Evolutionary conservation across 225 moss, liverwort and hornwort species (phyloP).

Genomic region (Anthoceros angustus): DNA sequence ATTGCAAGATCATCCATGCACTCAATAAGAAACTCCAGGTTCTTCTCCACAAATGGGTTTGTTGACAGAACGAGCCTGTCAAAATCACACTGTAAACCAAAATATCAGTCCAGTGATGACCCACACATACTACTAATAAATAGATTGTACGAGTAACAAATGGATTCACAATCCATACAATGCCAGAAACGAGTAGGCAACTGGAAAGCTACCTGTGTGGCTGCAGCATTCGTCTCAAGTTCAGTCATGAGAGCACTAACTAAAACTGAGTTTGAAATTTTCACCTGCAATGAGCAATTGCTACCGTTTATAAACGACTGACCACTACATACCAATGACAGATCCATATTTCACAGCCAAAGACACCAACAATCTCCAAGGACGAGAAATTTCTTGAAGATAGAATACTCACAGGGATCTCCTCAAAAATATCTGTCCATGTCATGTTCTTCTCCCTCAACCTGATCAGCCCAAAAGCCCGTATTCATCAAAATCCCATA

Average conservation of each 20-base stretch:
- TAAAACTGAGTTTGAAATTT: constrained; percentile 90
- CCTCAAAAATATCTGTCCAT: constrained; percentile 90
- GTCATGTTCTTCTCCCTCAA: constrained; percentile 93
- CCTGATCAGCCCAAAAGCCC: constrained; percentile 21
- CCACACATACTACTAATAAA: not conserved
- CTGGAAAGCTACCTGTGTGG: constrained; percentile 46
- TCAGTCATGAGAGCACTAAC: constrained; percentile 92
- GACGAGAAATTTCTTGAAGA: not conserved
- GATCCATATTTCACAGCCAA: not conserved
- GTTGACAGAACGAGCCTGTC: constrained; percentile 83
- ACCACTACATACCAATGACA: not conserved
- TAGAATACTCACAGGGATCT: constrained; percentile 54
- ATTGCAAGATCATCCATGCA: constrained; percentile 99
- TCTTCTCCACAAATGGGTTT: constrained; percentile 92
- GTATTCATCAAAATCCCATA: not conserved
- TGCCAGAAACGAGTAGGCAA: not conserved
- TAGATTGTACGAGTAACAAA: not conserved
- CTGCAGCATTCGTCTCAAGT: constrained; percentile 75
- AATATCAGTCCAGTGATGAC: constrained; percentile 1
- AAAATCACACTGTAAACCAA: constrained; percentile 54
- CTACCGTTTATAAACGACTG: not conserved
- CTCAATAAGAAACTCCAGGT: constrained; percentile 86
- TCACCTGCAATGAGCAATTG: constrained; percentile 37
- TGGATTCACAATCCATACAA: not conserved
- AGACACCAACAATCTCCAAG: no score